Evolutionary conservation across 2,329 filamentous ascomycete species (phyloP).

Genomic region (Fusarium hostae): DNA sequence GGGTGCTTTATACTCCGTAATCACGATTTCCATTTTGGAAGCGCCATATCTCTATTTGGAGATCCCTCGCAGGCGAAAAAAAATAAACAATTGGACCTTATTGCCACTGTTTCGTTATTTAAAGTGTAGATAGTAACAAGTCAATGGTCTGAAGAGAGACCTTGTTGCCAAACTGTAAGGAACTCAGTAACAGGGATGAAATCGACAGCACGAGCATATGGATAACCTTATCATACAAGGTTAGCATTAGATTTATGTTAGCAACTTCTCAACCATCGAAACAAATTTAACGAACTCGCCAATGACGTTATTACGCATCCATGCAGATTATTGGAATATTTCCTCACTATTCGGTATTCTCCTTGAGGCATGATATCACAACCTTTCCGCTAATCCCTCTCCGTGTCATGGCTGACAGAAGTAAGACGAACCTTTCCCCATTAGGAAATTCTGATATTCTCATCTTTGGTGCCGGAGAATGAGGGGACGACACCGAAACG

Average conservation of each 20-base stretch:
- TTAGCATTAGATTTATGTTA: not conserved
- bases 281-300: fast-evolving
- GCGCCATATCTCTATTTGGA: not conserved
- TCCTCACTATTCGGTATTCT: not conserved
- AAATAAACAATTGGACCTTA: fast-evolving
- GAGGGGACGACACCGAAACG: not conserved
- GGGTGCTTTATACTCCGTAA: not conserved
- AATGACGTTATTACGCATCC: fast-evolving
- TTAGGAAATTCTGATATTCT: constrained; percentile 22
- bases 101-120: fast-evolving
- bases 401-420: not conserved
- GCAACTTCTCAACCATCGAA: not conserved
- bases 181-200: not conserved
- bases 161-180: no score
- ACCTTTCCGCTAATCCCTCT: no score
- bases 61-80: no score
- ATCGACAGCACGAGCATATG: no score
- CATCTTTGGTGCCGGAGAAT: not conserved
- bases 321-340: fast-evolving
- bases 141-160: fast-evolving
- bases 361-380: not conserved
- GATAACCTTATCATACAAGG: not conserved
- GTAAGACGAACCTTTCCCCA: not conserved
- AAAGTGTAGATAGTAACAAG: not conserved
- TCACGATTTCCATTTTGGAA: not conserved